Evolutionary conservation across 176 grass and related monocot species (phyloP), one percentile per base, ranked within the genome.

Genomic region (Avena atlantica): DNA sequence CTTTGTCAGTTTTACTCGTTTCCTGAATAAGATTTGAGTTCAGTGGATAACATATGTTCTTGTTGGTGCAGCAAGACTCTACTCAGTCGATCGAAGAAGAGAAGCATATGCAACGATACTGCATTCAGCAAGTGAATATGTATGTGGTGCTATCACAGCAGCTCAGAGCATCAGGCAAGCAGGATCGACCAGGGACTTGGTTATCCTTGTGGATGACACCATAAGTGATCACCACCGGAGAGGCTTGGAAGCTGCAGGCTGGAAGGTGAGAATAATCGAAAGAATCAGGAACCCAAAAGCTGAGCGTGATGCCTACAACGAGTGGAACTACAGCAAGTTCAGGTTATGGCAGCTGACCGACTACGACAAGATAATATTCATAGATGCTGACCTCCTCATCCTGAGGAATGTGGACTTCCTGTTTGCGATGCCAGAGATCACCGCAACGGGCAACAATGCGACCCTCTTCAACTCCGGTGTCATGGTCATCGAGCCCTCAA

Each of bases 251-350:
- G 63, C 89, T 9, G 95, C 95, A 3, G 95, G 95, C 40, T 98
- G 95, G 95, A 94, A 98, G 70, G 87, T 98, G 34, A 87, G 93
- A 19, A 81, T 90, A 60, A 98, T 95, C 21, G 29, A 90, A 17
- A 83, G 96, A 17, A 98, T 98, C 64, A 91, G 96, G 73, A 98
- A 98, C 9, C 96, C 96, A 5, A 98, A 95, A 80, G 96, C 96
- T 5, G 82, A 86, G 74, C 88, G 79, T 2, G 76, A 98, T 56
- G 88, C 96, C 21, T 98, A 98, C 88, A 98, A 98, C 2, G 96
- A 98, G 84, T 98, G 92, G 88, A 98, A 98, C 87, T 98, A 98
- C 82, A 98, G 96, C 66, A 98, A 98, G 88, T 98, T 98, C 79
- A 89, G 96, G 78, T 58, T 98, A 58, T 98, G 96, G 96, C 96